Evolutionary conservation across 1,284 basidiomycete species (phyloP).

Genomic region (Volvariella volvacea): DNA sequence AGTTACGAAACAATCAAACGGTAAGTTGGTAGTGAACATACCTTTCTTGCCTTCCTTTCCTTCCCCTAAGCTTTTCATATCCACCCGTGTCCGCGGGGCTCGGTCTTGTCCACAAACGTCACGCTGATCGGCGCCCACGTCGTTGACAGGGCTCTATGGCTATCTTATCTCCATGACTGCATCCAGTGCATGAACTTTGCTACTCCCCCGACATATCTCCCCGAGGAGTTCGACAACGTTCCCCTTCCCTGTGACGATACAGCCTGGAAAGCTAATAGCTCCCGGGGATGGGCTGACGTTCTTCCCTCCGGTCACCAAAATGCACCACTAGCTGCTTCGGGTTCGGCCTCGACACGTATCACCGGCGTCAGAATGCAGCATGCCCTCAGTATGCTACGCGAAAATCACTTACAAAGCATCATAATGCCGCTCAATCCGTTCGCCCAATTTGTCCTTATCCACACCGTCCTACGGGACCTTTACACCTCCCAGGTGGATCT

Average conservation of each 20-base stretch:
- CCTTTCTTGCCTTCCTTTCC: no score
- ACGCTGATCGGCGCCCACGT: no score
- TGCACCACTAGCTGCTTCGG: conserved; percentile 30
- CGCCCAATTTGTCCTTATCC: conserved; percentile 50
- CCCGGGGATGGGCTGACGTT: conserved; percentile 34
- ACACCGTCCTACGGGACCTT: conserved; percentile 41
- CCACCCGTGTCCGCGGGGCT: no score
- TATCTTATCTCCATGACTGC: conserved; percentile 46
- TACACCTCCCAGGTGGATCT: conserved; percentile 7
- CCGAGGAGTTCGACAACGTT: conserved; percentile 31
- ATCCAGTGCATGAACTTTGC: conserved; percentile 41
- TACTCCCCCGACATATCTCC: conserved; percentile 32
- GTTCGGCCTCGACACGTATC: conserved; percentile 25
- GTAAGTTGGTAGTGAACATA: conserved; percentile 23
- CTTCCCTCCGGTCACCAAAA: conserved; percentile 18
- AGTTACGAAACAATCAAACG: conserved; percentile 44
- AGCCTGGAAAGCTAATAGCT: conserved; percentile 37
- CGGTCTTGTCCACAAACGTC: no score
- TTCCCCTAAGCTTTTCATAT: no score
- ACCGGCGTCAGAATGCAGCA: conserved; percentile 25
- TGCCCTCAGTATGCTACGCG: conserved; percentile 1
- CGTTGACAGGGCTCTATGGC: conserved; percentile 35
- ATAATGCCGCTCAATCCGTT: conserved; percentile 34
- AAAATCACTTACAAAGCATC: conserved; percentile 20
- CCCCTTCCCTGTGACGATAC: conserved; percentile 41